A percentile compares a stretch with the other conserved stretches of the same genome.
Evolutionary conservation across 2,329 filamentous ascomycete species (phyloP).

Genomic region (Didymella lethalis): DNA sequence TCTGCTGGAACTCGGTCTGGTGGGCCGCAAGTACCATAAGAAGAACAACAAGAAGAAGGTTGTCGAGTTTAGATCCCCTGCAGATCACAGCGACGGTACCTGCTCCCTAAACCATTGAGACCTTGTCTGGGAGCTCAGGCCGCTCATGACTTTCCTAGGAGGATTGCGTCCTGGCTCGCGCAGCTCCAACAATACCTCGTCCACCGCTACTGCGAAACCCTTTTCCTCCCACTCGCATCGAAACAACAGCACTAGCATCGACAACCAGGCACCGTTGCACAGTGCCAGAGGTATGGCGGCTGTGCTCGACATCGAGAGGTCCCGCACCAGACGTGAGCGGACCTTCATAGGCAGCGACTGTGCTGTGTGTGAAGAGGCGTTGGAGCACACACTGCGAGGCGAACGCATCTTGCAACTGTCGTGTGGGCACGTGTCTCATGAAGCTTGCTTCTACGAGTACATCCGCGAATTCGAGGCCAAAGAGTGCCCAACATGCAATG

Average conservation of each 20-base stretch:
- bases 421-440: slow-evolving; percentile 95
- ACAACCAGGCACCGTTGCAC: slow-evolving; percentile 42
- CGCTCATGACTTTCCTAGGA: slow-evolving; percentile 53
- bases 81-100: slow-evolving; percentile 44
- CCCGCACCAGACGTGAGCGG: slow-evolving; percentile 82
- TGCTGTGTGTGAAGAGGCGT: slow-evolving; percentile 93
- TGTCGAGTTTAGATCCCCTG: slow-evolving; percentile 46
- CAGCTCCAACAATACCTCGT: slow-evolving; percentile 36
- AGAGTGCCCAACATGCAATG: slow-evolving; percentile 92
- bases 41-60: slow-evolving; percentile 41
- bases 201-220: slow-evolving; percentile 28
- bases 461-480: slow-evolving; percentile 94
- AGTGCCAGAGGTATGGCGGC: slow-evolving; percentile 63
- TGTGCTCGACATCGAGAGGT: slow-evolving; percentile 77
- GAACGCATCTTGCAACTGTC: slow-evolving; percentile 96
- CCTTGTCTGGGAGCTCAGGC: slow-evolving; percentile 48
- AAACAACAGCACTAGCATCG: slow-evolving; percentile 36
- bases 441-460: slow-evolving; percentile 98
- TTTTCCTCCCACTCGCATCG: slow-evolving; percentile 33
- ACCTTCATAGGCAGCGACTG: slow-evolving; percentile 96
- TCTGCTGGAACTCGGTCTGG: slow-evolving; percentile 45
- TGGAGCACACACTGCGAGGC: slow-evolving; percentile 93
- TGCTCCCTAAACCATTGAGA: slow-evolving; percentile 38
- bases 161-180: slow-evolving; percentile 49
- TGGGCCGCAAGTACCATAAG: slow-evolving; percentile 34